phyloP scores from a whole-genome alignment of 345 rosid genomes.

The Raphanus raphanistrum region DNA sequence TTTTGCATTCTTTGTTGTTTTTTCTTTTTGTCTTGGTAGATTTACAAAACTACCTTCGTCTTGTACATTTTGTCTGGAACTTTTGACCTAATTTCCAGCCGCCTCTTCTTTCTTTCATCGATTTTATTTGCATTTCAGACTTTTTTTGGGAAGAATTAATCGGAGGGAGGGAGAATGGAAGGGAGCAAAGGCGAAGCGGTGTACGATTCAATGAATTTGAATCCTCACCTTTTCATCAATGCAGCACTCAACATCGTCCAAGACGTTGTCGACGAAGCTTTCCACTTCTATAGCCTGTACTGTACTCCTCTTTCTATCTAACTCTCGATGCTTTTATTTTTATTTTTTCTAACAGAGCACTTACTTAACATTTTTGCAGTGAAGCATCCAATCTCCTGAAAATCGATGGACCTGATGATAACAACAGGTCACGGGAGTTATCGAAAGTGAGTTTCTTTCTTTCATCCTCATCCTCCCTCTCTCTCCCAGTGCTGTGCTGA shows the following conservation, averaged over 20 bases:
- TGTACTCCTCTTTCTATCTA: neutral
- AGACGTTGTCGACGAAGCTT: slow-evolving; percentile 58
- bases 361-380: slow-evolving; percentile 40
- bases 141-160: neutral
- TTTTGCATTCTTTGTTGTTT: too few species aligned
- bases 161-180: slow-evolving; percentile 47
- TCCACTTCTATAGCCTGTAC: slow-evolving; percentile 58
- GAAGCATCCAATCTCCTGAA: slow-evolving; percentile 55
- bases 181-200: slow-evolving; percentile 64
- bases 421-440: slow-evolving; percentile 44
- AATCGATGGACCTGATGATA: slow-evolving; percentile 44
- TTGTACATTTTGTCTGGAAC: too few species aligned
- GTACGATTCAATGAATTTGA: slow-evolving; percentile 59
- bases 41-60: too few species aligned
- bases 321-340: neutral
- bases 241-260: slow-evolving; percentile 70
- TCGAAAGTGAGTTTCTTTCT: slow-evolving; percentile 45
- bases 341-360: neutral
- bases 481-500: neutral
- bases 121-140: too few species aligned
- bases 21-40: too few species aligned
- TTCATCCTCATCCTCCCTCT: neutral
- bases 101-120: too few species aligned
- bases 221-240: slow-evolving; percentile 76
- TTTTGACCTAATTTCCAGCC: too few species aligned